Base-by-base conservation (phyloP, 257 asterid genomes). In the Verbascum thapsus region DNA sequence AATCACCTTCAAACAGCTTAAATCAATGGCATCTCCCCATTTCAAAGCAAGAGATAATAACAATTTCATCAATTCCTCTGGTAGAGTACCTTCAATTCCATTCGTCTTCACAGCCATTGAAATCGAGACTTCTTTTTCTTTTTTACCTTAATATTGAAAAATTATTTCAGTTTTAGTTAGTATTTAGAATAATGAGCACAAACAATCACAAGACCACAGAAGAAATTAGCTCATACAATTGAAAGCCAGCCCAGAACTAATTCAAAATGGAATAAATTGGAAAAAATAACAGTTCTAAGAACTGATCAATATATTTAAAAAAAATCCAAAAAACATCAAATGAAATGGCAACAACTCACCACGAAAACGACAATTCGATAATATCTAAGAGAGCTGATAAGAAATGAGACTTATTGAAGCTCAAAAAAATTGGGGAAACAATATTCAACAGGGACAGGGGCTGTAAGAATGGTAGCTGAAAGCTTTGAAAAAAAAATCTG, bases 101-200 rank as follows among this genome's bases (percentile, higher is more conserved):
- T 78, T 72, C 3, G 78, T 78, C 91, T 76, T 90, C 80, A 84
- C 87, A 52, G 86, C 89, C 99, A 90, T 87, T 66, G 30, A 50
- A 49, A 57, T 45, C 66, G 10, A 68, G 48, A 58, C 15, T 20
- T n/a, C 42, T 34, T 67, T 53, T n/a, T 48, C 37, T 67, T 53
- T 41, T 43, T 20, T 64, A 54, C 63, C 62, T 30, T 59, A 19
- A 64, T 54, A 53, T 37, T 77, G 26, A 56, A 50, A 15, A 56
- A 48, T 7, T 51, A 26, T 26, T 6, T 15, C 40, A 22, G 51
- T 56, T 63, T 23, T 2, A 23, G 42, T 48, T 40, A 70, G 37
- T 37, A 2, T 0, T 10, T 5, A 18, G 51, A 40, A 26, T 11
- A 49, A n/a, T 3, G n/a, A 18, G n/a, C 9, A 18, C 32, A 38